phyloP scores from a whole-genome alignment of 495 filamentous ascomycete species.

The Daldinia childiae region DNA sequence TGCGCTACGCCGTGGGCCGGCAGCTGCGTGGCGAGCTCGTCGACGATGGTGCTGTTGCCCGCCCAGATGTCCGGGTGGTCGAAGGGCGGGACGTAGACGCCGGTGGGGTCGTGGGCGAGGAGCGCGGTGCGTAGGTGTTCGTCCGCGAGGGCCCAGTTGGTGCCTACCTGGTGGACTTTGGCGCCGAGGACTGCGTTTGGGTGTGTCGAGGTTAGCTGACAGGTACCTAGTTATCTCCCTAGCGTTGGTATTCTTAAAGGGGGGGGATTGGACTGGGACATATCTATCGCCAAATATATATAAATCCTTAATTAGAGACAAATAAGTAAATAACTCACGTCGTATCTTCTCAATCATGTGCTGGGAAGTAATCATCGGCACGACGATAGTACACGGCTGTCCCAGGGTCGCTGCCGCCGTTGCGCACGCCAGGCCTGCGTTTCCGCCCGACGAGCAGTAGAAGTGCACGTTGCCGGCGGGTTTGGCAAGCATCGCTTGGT shows the following conservation, averaged over 20 bases:
- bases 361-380: constrained; percentile 72
- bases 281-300: background rate
- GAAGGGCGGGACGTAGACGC: constrained; percentile 92
- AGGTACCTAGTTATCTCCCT: too few relatives aligned
- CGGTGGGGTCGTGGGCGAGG: constrained; percentile 57
- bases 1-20: too few relatives aligned
- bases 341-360: constrained; percentile 80
- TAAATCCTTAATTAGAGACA: too few relatives aligned
- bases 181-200: constrained; percentile 65
- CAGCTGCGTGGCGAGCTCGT: constrained; percentile 76
- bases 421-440: constrained; percentile 91
- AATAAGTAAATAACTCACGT: constrained; percentile 1
- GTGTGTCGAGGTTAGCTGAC: background rate
- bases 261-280: too few relatives aligned
- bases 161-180: constrained; percentile 75
- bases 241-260: too few relatives aligned
- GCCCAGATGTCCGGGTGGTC: constrained; percentile 88
- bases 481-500: constrained; percentile 56
- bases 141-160: constrained; percentile 81
- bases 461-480: constrained; percentile 68
- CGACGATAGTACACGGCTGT: constrained; percentile 82
- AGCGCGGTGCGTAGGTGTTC: constrained; percentile 70
- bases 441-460: constrained; percentile 88
- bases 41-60: constrained; percentile 76
- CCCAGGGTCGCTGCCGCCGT: constrained; percentile 75